Evolutionary conservation across 1,284 basidiomycete species (phyloP).

Genomic region (Ceratobasidium sp.): DNA sequence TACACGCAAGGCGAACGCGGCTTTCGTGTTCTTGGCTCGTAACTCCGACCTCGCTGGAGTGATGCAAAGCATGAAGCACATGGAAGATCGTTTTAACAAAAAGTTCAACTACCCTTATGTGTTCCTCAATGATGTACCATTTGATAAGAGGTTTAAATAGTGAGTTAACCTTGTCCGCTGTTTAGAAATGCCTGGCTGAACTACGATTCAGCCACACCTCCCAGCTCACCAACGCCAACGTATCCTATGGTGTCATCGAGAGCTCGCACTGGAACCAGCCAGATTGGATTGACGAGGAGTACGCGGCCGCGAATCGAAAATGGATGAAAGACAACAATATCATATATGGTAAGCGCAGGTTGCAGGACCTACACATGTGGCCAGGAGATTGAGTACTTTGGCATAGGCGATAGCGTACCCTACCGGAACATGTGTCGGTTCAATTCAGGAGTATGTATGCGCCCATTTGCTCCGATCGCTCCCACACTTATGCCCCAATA

Average conservation of each 20-base stretch:
- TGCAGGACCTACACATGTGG: not conserved
- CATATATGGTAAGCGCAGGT: constrained; percentile 61
- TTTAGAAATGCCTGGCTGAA: not conserved
- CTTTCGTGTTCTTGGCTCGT: constrained; percentile 60
- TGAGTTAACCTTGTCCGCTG: constrained; percentile 39
- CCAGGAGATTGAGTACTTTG: not conserved
- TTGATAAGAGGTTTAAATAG: constrained; percentile 58
- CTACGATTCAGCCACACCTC: constrained; percentile 14
- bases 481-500: constrained; percentile 48
- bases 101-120: constrained; percentile 59
- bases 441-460: constrained; percentile 65
- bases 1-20: constrained; percentile 54
- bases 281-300: constrained; percentile 74
- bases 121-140: constrained; percentile 59
- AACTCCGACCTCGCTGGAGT: constrained; percentile 60
- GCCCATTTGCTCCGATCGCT: constrained; percentile 32
- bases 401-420: constrained; percentile 68
- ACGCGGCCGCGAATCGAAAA: constrained; percentile 66
- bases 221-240: constrained; percentile 55
- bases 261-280: constrained; percentile 70
- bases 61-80: constrained; percentile 48
- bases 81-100: constrained; percentile 53
- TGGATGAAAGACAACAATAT: constrained; percentile 68
- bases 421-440: constrained; percentile 71
- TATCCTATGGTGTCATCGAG: constrained; percentile 67